phyloP scores from a whole-genome alignment of 1,139 yeast species.

The Suhomyces anneliseae region DNA sequence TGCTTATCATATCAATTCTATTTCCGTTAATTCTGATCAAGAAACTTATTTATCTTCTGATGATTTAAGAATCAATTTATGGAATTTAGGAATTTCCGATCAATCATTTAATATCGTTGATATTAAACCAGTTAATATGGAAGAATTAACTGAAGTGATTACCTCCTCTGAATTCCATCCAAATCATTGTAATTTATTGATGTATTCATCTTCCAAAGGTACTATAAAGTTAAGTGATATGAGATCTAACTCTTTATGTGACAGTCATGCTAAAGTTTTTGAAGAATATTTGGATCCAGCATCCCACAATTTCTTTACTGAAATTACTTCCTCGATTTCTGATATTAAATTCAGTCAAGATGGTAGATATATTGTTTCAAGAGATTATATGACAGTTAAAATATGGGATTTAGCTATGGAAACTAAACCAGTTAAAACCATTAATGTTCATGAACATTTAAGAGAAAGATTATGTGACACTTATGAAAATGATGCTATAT shows the following conservation, averaged over 20 bases:
- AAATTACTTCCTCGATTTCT: conserved; percentile 90
- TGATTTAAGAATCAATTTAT: conserved; percentile 90
- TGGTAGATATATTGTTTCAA: conserved; percentile 90
- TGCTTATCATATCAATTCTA: conserved; percentile 96
- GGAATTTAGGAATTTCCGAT: conserved; percentile 95
- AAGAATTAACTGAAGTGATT: conserved; percentile 96
- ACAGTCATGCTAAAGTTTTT: conserved; percentile 81
- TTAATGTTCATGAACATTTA: conserved; percentile 92
- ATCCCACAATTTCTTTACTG: conserved; percentile 94
- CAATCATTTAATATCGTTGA: conserved; percentile 96
- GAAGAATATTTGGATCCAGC: conserved; percentile 94
- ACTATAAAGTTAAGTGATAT: conserved; percentile 94
- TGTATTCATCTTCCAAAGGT: conserved; percentile 97
- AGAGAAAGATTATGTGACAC: conserved; percentile 94
- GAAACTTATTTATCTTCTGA: conserved; percentile 94
- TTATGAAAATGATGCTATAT: conserved; percentile 96
- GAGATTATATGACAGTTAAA: conserved; percentile 97
- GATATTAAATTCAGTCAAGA: conserved; percentile 92
- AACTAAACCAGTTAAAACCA: conserved; percentile 88
- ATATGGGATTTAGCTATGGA: conserved; percentile 99
- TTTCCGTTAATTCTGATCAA: conserved; percentile 91
- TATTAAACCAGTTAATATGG: conserved; percentile 98
- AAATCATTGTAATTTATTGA: conserved; percentile 83
- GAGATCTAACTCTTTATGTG: conserved; percentile 95
- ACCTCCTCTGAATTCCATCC: conserved; percentile 99